phyloP scores from a whole-genome alignment of 2,329 filamentous ascomycete species.

The Talaromyces pinophilus region DNA sequence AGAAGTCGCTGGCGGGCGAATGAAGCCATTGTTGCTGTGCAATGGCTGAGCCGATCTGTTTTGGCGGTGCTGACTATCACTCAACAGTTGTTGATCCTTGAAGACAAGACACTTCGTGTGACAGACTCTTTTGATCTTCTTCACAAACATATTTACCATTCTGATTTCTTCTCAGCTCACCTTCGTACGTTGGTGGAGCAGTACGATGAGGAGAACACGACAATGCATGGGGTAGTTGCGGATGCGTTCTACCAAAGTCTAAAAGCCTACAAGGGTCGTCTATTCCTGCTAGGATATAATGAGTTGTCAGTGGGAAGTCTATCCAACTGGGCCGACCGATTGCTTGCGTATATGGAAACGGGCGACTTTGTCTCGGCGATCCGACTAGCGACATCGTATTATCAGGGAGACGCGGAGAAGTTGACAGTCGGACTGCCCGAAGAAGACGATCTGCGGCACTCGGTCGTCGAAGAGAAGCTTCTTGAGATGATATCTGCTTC shows the following conservation, averaged over 20 bases:
- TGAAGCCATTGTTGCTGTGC: constrained; percentile 91
- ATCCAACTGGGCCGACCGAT: constrained; percentile 94
- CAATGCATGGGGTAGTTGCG: constrained; percentile 92
- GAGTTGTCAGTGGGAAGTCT: constrained; percentile 87
- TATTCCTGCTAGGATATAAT: constrained; percentile 92
- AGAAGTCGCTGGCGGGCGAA: constrained; percentile 90
- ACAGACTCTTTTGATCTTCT: constrained; percentile 93
- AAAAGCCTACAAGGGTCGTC: constrained; percentile 86
- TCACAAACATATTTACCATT: constrained; percentile 88
- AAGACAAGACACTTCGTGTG: constrained; percentile 84
- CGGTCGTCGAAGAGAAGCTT: constrained; percentile 82
- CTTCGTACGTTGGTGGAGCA: constrained; percentile 83
- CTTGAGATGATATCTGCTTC: constrained; percentile 93
- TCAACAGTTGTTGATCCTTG: constrained; percentile 86
- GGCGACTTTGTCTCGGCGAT: constrained; percentile 96
- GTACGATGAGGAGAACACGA: constrained; percentile 79
- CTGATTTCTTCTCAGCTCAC: constrained; percentile 85
- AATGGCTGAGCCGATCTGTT: constrained; percentile 94
- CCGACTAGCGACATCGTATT: constrained; percentile 86
- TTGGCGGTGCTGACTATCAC: constrained; percentile 90
- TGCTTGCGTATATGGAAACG: constrained; percentile 91
- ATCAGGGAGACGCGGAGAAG: constrained; percentile 86
- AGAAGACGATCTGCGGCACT: constrained; percentile 71
- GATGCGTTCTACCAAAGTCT: constrained; percentile 99
- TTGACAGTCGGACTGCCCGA: constrained; percentile 91